Evolutionary conservation across 2,329 filamentous ascomycete species (phyloP).

Genomic region (Arthrobotrys musiformis): DNA sequence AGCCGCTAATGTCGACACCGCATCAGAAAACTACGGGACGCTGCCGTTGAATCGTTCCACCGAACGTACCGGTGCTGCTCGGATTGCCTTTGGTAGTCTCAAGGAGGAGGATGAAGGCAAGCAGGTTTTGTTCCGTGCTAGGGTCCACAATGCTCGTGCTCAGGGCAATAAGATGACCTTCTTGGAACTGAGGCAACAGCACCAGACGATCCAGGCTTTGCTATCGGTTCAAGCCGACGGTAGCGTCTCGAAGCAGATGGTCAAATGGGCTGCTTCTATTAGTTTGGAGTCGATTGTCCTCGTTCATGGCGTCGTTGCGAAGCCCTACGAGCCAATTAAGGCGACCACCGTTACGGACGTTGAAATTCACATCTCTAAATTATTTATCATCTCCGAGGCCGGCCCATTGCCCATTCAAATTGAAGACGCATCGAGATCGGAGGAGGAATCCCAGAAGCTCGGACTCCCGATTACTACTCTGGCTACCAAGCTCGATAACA

Average conservation of each 20-base stretch:
- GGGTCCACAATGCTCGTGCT: slow-evolving; percentile 80
- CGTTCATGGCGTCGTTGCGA: slow-evolving; percentile 82
- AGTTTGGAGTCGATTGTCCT: slow-evolving; percentile 83
- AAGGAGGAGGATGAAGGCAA: slow-evolving; percentile 35
- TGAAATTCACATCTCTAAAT: slow-evolving; percentile 88
- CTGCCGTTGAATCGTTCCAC: slow-evolving; percentile 70
- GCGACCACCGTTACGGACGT: slow-evolving; percentile 81
- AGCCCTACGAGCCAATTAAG: slow-evolving; percentile 86
- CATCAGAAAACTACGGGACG: slow-evolving; percentile 83
- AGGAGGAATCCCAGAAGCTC: slow-evolving; percentile 65
- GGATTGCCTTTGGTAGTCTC: slow-evolving; percentile 72
- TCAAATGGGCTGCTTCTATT: slow-evolving; percentile 84
- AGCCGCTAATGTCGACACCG: slow-evolving; percentile 71
- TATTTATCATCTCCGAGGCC: slow-evolving; percentile 78
- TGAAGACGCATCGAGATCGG: slow-evolving; percentile 67
- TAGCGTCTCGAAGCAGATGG: slow-evolving; percentile 83
- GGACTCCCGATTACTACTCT: slow-evolving; percentile 78
- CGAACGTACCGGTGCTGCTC: slow-evolving; percentile 68
- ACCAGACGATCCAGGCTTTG: slow-evolving; percentile 85
- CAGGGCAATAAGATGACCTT: slow-evolving; percentile 94
- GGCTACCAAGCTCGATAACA: slow-evolving; percentile 87
- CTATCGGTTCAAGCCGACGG: slow-evolving; percentile 74
- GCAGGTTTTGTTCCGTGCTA: slow-evolving; percentile 65
- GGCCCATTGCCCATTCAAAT: slow-evolving; percentile 70
- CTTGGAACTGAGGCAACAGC: slow-evolving; percentile 81